A percentile compares a stretch with the other conserved stretches of the same genome.
Evolutionary conservation across 768 basidiomycete genomes (phyloP).

Genomic region (Boletellus ananas): DNA sequence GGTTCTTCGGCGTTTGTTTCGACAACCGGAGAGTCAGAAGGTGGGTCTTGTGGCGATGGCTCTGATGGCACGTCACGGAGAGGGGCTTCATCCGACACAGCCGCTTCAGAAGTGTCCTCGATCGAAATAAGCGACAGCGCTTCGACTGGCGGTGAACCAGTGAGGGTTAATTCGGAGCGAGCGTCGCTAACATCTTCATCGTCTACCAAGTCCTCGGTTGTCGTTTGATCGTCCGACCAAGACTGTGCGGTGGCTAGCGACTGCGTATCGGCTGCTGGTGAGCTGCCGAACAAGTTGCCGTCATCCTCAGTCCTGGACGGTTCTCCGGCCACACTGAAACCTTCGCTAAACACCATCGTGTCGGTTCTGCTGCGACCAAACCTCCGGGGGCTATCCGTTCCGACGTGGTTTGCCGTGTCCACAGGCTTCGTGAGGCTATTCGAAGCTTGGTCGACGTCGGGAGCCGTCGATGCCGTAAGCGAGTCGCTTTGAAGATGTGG

Average conservation of each 20-base stretch:
- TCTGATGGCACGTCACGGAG: constrained; percentile 2
- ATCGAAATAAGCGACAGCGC: constrained; percentile 25
- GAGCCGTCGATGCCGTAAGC: constrained; percentile 1
- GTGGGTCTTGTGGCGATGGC: background rate
- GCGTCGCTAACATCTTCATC: constrained; percentile 25
- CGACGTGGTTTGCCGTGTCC: constrained; percentile 10
- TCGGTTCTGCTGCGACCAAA: constrained; percentile 60
- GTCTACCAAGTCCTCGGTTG: constrained; percentile 17
- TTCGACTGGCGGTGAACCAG: constrained; percentile 25
- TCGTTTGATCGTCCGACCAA: constrained; percentile 12
- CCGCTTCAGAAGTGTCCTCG: constrained; percentile 10
- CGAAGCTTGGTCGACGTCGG: constrained; percentile 10
- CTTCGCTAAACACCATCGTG: constrained; percentile 68
- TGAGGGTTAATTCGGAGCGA: constrained; percentile 17
- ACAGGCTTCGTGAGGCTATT: constrained; percentile 20
- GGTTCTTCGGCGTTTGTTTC: constrained; percentile 13
- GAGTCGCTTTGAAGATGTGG: constrained; percentile 11
- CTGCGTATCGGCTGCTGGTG: constrained; percentile 11
- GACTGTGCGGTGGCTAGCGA: constrained; percentile 1
- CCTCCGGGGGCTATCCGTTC: constrained; percentile 40
- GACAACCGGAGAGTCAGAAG: background rate
- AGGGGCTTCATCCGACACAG: background rate
- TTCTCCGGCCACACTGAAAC: constrained; percentile 37
- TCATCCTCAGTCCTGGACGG: constrained; percentile 24
- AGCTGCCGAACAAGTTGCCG: constrained; percentile 7